These are phyloP conservation scores for Fusarium sp. DNA, from an alignment of 2,329 filamentous ascomycete genomes.

Conservation along the genomic window DNA sequence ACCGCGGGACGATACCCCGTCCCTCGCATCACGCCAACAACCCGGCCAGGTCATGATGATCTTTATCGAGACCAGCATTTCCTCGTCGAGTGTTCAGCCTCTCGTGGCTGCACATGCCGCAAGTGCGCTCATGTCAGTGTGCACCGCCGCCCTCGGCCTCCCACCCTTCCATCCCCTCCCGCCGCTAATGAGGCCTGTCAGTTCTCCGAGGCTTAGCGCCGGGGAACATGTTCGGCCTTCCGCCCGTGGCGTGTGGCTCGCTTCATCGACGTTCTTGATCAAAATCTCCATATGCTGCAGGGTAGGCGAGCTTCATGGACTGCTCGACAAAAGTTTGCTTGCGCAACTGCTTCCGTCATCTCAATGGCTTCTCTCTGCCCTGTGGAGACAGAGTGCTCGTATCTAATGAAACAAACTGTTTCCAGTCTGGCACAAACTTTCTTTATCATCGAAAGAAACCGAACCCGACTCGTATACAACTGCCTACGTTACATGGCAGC, in stretches of 20 bases:
- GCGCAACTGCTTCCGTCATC: constrained; percentile 5
- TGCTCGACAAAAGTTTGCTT: neutral
- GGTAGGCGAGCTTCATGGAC: constrained; percentile 1
- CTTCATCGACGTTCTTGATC: constrained; percentile 7
- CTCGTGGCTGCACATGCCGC: constrained; percentile 20
- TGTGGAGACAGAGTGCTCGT: neutral
- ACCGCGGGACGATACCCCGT: constrained; percentile 12
- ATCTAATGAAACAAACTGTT: neutral
- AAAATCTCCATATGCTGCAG: constrained; percentile 13
- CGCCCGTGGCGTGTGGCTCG: constrained; percentile 14
- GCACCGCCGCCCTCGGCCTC: constrained; percentile 21
- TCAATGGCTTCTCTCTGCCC: neutral
- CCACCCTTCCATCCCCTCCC: constrained; percentile 28
- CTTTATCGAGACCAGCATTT: constrained; percentile 6
- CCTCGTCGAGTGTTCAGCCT: constrained; percentile 32
- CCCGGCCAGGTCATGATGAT: constrained; percentile 1
- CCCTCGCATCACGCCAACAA: constrained; percentile 18
- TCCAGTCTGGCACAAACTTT: neutral
- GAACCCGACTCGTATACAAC: constrained; percentile 7
- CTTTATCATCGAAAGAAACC: neutral
- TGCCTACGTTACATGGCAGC: constrained; percentile 34
- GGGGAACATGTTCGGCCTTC: constrained; percentile 33
- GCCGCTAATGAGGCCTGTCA: constrained; percentile 39
- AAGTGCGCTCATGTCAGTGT: constrained; percentile 17
- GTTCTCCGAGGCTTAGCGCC: constrained; percentile 32